These are phyloP conservation scores for Debaryomyces tyrocola DNA, from an alignment of 805 yeast genomes.

Conservation along the genomic window DNA sequence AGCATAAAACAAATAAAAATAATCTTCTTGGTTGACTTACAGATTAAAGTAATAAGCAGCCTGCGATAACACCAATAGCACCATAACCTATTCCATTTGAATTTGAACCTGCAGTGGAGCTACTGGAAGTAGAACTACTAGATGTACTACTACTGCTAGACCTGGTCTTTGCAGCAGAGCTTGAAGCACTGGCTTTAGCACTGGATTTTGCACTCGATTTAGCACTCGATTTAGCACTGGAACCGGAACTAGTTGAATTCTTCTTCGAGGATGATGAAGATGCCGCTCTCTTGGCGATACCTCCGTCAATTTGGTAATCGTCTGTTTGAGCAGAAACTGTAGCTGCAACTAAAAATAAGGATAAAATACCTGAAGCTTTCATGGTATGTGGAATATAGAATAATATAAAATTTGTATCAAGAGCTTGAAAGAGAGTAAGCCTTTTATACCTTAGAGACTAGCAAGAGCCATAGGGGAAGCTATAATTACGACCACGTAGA, in stretches of 20 bases:
- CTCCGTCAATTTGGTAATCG: constrained; percentile 1
- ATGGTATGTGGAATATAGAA: background rate
- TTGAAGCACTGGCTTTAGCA: constrained; percentile 4
- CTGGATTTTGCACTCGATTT: constrained; percentile 1
- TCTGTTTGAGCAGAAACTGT: constrained; percentile 4
- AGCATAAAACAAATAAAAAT: background rate
- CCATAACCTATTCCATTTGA: constrained; percentile 9
- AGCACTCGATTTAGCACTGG: background rate
- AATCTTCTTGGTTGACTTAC: constrained; percentile 1
- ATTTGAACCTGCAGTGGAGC: constrained; percentile 7
- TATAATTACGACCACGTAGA: too few species aligned
- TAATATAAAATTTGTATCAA: too few species aligned
- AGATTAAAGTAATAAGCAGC: constrained; percentile 20
- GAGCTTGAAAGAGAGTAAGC: too few species aligned
- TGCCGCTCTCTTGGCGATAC: constrained; percentile 4
- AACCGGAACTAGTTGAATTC: background rate
- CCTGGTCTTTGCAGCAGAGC: background rate
- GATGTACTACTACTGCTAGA: background rate
- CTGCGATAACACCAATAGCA: constrained; percentile 26
- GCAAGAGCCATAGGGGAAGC: too few species aligned
- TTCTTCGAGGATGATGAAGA: constrained; percentile 5
- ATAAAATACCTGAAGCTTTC: background rate
- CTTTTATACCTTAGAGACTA: too few species aligned
- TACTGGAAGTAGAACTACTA: background rate
- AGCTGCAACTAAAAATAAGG: constrained; percentile 1